Evolutionary conservation across 257 asterid species (phyloP).

Genomic region (Solanum appendiculatum): DNA sequence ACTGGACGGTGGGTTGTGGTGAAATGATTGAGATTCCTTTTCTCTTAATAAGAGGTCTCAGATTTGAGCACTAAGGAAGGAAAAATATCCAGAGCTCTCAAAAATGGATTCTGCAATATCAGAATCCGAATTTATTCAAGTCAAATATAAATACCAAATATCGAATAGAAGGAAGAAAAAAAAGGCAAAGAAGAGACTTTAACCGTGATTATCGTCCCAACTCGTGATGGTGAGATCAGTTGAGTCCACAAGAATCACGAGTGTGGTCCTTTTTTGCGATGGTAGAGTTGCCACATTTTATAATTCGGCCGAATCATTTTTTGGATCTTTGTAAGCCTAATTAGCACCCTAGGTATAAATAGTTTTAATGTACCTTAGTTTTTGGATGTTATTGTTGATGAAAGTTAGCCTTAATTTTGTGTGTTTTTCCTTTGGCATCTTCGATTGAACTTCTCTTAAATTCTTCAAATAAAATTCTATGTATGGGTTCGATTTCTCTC

Average conservation of each 20-base stretch:
- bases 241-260: neutral
- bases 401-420: too few species aligned
- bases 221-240: neutral
- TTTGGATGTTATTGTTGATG: neutral
- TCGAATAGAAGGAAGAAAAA: neutral
- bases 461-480: too few species aligned
- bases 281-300: neutral
- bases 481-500: too few species aligned
- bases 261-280: neutral
- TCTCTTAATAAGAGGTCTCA: too few species aligned
- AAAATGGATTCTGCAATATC: neutral
- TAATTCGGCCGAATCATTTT: neutral
- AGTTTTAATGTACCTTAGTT: neutral
- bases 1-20: neutral
- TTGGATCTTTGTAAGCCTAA: neutral
- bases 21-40: neutral
- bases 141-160: neutral
- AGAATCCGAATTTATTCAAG: too few species aligned
- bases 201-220: neutral
- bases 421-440: too few species aligned
- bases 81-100: fast-evolving
- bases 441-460: too few species aligned
- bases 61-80: fast-evolving
- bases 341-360: neutral
- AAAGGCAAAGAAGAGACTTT: neutral